A percentile compares a stretch with the other conserved stretches of the same genome.
Conservation (phyloP, 78 protist genomes). For the Dictyostelium firmibasis region DNA sequence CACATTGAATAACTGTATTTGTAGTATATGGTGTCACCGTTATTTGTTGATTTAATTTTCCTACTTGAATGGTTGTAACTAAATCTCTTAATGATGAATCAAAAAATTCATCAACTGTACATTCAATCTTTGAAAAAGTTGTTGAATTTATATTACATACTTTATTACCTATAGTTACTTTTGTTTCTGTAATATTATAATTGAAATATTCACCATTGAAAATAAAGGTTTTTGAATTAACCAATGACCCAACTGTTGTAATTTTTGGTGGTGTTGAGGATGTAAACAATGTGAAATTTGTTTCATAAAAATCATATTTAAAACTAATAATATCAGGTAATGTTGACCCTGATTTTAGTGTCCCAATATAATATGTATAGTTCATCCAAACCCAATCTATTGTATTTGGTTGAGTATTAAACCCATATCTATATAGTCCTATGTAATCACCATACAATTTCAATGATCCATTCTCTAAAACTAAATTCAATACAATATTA, state of each 20-base stretch:
- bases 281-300: background rate
- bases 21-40: background rate
- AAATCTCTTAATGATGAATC: background rate
- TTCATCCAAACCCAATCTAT: background rate
- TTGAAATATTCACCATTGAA: background rate
- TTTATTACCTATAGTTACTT: background rate
- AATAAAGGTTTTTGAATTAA: background rate
- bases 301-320: background rate
- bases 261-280: background rate
- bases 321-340: background rate
- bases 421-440: background rate
- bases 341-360: background rate
- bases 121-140: background rate
- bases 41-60: background rate
- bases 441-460: background rate
- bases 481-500: background rate
- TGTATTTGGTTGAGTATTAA: background rate
- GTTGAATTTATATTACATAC: background rate
- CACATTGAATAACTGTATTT: background rate
- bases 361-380: background rate
- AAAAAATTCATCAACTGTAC: background rate
- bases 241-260: background rate
- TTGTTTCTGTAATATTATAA: background rate
- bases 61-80: background rate
- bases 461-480: background rate